phyloP scores from a whole-genome alignment of 768 basidiomycete species.

The Suillus subluteus region DNA sequence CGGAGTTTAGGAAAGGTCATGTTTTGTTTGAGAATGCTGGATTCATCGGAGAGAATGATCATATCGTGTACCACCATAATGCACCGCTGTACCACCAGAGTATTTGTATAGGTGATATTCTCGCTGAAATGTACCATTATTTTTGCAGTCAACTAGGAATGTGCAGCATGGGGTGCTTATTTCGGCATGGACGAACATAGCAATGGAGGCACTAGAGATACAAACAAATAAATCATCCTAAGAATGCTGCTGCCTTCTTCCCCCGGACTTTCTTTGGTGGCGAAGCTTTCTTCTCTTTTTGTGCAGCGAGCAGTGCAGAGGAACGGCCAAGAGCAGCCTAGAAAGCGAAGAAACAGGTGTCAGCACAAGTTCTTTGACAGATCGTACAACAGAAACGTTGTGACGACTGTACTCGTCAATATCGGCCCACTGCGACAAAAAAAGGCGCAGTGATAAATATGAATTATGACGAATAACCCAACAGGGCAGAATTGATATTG shows the following conservation, averaged over 20 bases:
- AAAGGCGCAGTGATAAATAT: conserved; percentile 22
- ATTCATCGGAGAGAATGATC: conserved; percentile 4
- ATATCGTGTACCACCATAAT: neutral
- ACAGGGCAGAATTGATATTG: conserved; percentile 54
- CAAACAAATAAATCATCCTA: conserved; percentile 26
- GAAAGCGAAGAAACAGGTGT: conserved; percentile 18
- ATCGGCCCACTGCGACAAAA: conserved; percentile 34
- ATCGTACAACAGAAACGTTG: conserved; percentile 1
- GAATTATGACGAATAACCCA: conserved; percentile 25
- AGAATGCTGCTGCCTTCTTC: conserved; percentile 49
- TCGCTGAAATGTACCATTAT: neutral
- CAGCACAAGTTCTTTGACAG: conserved; percentile 53
- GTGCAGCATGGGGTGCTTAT: conserved; percentile 19
- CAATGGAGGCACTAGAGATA: conserved; percentile 27
- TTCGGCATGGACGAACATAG: conserved; percentile 28
- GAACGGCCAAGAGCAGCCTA: conserved; percentile 79
- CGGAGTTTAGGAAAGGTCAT: conserved; percentile 29
- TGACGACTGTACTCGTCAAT: conserved; percentile 27
- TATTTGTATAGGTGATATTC: conserved; percentile 5
- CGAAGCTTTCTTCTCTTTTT: conserved; percentile 69
- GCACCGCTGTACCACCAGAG: neutral
- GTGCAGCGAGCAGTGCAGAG: conserved; percentile 69
- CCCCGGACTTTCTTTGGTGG: conserved; percentile 76
- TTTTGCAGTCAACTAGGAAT: conserved; percentile 4
- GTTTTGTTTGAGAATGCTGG: conserved; percentile 12